Percentiles rank a stretch among this genome's conserved stretches.
Evolutionary conservation across 2,329 filamentous ascomycete species (phyloP).

Genomic region (Colletotrichum camelliae): DNA sequence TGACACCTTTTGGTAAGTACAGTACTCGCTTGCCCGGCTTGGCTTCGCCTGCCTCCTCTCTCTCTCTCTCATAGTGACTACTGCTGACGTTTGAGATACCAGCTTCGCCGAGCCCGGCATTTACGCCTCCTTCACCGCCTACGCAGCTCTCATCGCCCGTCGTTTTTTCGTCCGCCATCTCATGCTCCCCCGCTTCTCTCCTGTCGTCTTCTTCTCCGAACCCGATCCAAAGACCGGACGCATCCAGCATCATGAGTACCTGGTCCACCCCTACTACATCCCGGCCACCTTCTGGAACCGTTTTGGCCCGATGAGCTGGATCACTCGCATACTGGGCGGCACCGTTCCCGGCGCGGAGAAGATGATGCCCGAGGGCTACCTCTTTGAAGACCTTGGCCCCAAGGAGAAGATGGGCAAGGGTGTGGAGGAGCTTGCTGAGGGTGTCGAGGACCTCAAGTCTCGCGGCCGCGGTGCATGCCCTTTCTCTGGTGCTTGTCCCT

Average conservation of each 20-base stretch:
- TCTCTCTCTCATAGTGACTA: neutral
- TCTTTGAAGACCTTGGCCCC: conserved; percentile 68
- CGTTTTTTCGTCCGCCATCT: conserved; percentile 63
- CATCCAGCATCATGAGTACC: conserved; percentile 55
- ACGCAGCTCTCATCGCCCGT: conserved; percentile 54
- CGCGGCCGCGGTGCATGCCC: conserved; percentile 8
- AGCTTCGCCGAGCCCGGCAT: conserved; percentile 51
- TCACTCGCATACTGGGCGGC: conserved; percentile 48
- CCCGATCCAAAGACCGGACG: conserved; percentile 59
- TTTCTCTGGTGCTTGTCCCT: conserved; percentile 3
- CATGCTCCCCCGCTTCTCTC: conserved; percentile 59
- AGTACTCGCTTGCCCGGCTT: neutral
- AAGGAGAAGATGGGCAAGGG: conserved; percentile 57
- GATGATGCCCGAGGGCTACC: conserved; percentile 55
- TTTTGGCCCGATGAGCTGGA: conserved; percentile 63
- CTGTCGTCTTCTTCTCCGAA: conserved; percentile 45
- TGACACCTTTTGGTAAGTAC: conserved; percentile 66
- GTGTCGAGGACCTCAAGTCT: conserved; percentile 11
- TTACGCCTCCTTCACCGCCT: conserved; percentile 33
- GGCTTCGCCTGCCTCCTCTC: neutral
- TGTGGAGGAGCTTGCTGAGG: conserved; percentile 47
- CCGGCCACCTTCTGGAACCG: conserved; percentile 64
- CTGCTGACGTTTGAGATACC: neutral
- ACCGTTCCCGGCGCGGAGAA: conserved; percentile 49
- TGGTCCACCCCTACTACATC: conserved; percentile 70